A percentile compares a stretch with the other conserved stretches of the same genome.
These are phyloP conservation scores for Hordeum marinum DNA, from an alignment of 176 grass and related monocot species.

Conservation along the genomic window DNA sequence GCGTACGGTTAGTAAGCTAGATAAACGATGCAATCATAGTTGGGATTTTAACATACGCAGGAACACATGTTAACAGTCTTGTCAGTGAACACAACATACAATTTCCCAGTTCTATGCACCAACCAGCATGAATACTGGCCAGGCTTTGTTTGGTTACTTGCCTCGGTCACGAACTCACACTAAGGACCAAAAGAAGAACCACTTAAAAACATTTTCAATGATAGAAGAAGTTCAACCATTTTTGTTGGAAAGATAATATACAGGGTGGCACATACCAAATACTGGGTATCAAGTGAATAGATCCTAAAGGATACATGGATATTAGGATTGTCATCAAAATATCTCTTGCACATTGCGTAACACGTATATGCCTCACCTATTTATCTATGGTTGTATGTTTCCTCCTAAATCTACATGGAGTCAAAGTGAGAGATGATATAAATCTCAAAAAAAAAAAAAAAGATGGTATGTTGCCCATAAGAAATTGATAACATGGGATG, in stretches of 20 bases:
- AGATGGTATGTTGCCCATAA: constrained; percentile 1
- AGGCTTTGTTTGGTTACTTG: neutral
- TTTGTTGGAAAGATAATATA: neutral
- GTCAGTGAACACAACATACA: neutral
- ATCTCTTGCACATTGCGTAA: neutral
- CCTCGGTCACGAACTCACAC: neutral
- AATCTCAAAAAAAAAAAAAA: neutral
- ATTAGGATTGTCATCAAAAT: neutral
- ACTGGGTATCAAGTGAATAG: neutral
- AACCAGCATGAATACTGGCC: neutral
- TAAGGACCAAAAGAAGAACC: neutral
- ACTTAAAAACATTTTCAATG: neutral
- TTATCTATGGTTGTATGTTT: neutral
- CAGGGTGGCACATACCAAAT: neutral
- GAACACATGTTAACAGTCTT: neutral
- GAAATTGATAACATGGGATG: neutral
- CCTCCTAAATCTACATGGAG: neutral
- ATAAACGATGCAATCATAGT: neutral
- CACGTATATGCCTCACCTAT: neutral
- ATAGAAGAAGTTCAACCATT: neutral
- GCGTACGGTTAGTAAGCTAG: neutral
- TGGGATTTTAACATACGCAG: neutral
- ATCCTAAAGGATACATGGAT: neutral
- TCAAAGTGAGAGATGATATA: neutral
- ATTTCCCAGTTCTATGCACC: neutral